Base-by-base conservation (phyloP, 2,329 filamentous ascomycete genomes). In the Bipolaris victoriae region DNA sequence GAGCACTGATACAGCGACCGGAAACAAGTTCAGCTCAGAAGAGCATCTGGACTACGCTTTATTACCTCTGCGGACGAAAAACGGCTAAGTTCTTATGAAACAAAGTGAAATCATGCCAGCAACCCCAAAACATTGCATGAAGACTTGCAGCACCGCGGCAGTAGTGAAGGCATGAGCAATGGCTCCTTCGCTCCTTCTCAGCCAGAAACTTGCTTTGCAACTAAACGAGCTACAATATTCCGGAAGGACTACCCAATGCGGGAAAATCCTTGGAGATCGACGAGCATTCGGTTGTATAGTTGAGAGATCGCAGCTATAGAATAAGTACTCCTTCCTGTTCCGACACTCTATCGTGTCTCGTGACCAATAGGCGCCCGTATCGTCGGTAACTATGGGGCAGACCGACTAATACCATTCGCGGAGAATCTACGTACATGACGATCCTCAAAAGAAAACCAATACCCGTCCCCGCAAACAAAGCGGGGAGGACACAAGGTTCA, bases 401-500 rank as follows among this genome's bases (percentile, higher is more conserved):
- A 4, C 16, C 15, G 16, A 41, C 24, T 16, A 50, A 40, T 11
- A 2, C 26, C 16, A 53, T 47, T 51, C 39, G 43, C 45, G 57
- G 53, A 60, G 48, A 49, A 59, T 59, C 49, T 59, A 26, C 18
- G 45, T 36, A 29, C 18, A 49, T 36, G 35, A 49, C 48, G 49
- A 59, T 52, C 49, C 13, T 2, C 52, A 49, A 43, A 18, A 11
- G 43, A 7, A 26, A 22, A 48, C 24, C 31, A 6, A 48, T 46
- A 43, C 41, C n/a, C 22, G 44, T 37, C 29, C 24, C 29, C 26
- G 20, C 29, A 41, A 43, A 16, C 24, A 36, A 39, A 24, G 37
- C 47, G 22, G 36, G 26, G 45, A 47, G 29, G 24, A 15, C 26
- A 35, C 22, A 20, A 43, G 16, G n/a, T 37, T 26, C 15, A 44